Evolutionary conservation across 805 yeast species (phyloP).

Genomic region (Kuraishia molischiana): DNA sequence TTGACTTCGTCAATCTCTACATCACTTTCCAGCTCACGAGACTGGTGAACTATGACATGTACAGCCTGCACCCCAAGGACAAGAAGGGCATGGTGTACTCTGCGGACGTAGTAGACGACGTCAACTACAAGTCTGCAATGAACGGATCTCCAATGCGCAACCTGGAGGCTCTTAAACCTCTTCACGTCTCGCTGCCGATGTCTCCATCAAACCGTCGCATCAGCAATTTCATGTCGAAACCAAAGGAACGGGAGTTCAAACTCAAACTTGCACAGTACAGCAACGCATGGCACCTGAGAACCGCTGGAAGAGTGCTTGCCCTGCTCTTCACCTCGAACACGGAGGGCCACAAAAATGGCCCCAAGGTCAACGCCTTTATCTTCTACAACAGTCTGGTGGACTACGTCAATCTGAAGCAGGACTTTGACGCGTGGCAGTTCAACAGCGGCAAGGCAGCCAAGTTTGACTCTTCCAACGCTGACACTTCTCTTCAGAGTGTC

Average conservation of each 20-base stretch:
- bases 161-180: background rate
- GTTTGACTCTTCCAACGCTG: conserved; percentile 3
- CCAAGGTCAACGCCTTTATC: conserved; percentile 25
- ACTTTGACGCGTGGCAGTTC: conserved; percentile 79
- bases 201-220: conserved; percentile 7
- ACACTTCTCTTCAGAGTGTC: conserved; percentile 25
- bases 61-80: conserved; percentile 4
- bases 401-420: conserved; percentile 63
- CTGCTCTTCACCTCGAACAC: conserved; percentile 45
- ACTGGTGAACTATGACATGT: conserved; percentile 26
- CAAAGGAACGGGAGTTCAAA: conserved; percentile 16
- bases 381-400: conserved; percentile 82
- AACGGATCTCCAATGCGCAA: background rate
- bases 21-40: conserved; percentile 67
- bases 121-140: conserved; percentile 14
- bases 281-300: conserved; percentile 70
- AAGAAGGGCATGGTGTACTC: background rate
- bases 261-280: conserved; percentile 55
- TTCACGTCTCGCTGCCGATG: conserved; percentile 12
- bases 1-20: conserved; percentile 66
- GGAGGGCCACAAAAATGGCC: conserved; percentile 16
- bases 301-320: conserved; percentile 53
- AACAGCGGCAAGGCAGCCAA: conserved; percentile 13
- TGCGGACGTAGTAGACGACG: conserved; percentile 13
- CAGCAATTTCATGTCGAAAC: conserved; percentile 9